A percentile compares a stretch with the other conserved stretches of the same genome.
These are phyloP conservation scores for Rhizomucor miehei DNA, from an alignment of 371 early-diverging fungal species.

Conservation along the genomic window DNA sequence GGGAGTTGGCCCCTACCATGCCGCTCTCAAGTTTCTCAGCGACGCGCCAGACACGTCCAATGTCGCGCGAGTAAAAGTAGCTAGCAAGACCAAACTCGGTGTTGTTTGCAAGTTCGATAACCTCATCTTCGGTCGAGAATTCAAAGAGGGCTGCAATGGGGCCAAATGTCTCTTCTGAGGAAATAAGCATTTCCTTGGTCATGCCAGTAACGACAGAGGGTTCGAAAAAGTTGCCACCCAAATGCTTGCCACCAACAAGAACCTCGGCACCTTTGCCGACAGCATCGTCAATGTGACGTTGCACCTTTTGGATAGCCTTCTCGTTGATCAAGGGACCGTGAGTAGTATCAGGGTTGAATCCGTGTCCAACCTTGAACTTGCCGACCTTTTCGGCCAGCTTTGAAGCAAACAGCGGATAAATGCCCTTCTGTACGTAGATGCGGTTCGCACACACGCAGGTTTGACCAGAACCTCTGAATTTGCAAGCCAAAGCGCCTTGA, in stretches of 20 bases:
- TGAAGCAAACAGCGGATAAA: slow-evolving; percentile 70
- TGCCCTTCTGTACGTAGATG: slow-evolving; percentile 75
- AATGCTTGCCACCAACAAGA: slow-evolving; percentile 54
- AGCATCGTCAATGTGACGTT: slow-evolving; percentile 70
- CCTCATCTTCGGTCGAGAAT: slow-evolving; percentile 71
- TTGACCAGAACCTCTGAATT: slow-evolving; percentile 87
- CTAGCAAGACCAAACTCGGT: slow-evolving; percentile 78
- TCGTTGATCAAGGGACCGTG: slow-evolving; percentile 83
- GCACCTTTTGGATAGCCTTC: slow-evolving; percentile 68
- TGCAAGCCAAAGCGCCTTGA: slow-evolving; percentile 58
- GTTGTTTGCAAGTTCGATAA: slow-evolving; percentile 70
- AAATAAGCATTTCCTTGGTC: slow-evolving; percentile 57
- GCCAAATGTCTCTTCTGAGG: slow-evolving; percentile 78
- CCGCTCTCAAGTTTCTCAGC: slow-evolving; percentile 81
- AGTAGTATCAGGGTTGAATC: slow-evolving; percentile 58
- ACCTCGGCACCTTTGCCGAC: slow-evolving; percentile 65
- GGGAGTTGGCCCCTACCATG: slow-evolving; percentile 91
- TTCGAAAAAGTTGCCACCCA: slow-evolving; percentile 64
- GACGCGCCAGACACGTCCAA: slow-evolving; percentile 76
- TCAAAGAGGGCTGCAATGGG: slow-evolving; percentile 72
- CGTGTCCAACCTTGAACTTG: slow-evolving; percentile 73
- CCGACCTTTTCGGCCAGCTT: slow-evolving; percentile 51
- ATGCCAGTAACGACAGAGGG: slow-evolving; percentile 71
- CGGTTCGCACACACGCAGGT: slow-evolving; percentile 89
- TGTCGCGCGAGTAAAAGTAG: slow-evolving; percentile 79